Evolutionary conservation across 1,139 yeast genomes (phyloP).

Genomic region (Geotrichum carabidarum): DNA sequence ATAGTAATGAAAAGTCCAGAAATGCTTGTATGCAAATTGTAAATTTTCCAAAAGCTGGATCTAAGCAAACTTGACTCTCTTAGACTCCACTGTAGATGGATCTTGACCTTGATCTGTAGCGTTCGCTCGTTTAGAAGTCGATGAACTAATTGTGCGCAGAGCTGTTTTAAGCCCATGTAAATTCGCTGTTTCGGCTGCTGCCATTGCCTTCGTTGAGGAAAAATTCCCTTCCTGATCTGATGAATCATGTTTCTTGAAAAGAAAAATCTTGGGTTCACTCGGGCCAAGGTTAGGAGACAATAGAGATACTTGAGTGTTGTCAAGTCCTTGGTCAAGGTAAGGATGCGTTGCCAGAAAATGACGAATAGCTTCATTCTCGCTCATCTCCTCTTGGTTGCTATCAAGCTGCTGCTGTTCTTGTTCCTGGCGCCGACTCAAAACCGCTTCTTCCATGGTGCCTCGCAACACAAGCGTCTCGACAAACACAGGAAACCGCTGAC

Average conservation of each 20-base stretch:
- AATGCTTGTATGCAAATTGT: neutral
- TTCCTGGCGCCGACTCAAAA: slow-evolving; percentile 33
- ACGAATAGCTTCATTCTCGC: slow-evolving; percentile 10
- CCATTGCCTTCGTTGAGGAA: too few species aligned
- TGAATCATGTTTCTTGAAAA: too few species aligned
- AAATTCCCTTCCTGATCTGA: too few species aligned
- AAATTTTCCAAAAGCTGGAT: too few species aligned
- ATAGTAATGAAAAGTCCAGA: neutral
- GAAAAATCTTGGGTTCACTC: neutral
- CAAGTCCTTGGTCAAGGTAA: slow-evolving; percentile 1
- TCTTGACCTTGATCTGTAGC: too few species aligned
- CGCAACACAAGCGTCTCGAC: slow-evolving; percentile 63
- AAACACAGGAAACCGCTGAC: slow-evolving; percentile 51
- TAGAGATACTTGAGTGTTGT: neutral
- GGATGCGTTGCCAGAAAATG: slow-evolving; percentile 15
- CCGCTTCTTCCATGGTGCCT: slow-evolving; percentile 63
- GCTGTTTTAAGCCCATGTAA: slow-evolving; percentile 2
- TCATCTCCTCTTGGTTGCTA: slow-evolving; percentile 5
- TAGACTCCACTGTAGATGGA: neutral
- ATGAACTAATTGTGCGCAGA: neutral
- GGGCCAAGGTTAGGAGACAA: neutral
- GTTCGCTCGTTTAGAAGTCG: neutral
- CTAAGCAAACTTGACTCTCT: slow-evolving; percentile 4
- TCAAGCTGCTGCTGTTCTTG: neutral
- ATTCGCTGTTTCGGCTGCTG: too few species aligned